A percentile compares a stretch with the other conserved stretches of the same genome.
phyloP scores from a whole-genome alignment of 805 yeast genomes.

The Candida ponderosae region DNA sequence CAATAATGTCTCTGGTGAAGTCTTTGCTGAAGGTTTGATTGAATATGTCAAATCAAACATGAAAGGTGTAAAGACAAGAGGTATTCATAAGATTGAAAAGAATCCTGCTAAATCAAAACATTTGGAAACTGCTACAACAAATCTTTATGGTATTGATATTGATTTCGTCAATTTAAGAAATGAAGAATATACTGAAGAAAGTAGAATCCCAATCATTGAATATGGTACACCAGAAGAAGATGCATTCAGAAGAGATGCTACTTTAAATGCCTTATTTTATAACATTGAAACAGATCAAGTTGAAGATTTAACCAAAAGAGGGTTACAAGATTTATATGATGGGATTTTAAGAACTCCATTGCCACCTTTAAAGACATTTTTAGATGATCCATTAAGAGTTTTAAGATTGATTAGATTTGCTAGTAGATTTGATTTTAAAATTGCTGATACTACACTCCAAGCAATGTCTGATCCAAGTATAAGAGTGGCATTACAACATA shows the following conservation, averaged over 20 bases:
- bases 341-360: conserved; percentile 86
- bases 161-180: conserved; percentile 90
- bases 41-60: conserved; percentile 29
- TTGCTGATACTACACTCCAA: conserved; percentile 45
- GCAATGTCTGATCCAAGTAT: conserved; percentile 63
- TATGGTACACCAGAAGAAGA: conserved; percentile 91
- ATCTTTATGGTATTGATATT: conserved; percentile 72
- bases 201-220: conserved; percentile 77
- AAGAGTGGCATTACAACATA: conserved; percentile 49
- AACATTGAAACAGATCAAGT: conserved; percentile 60
- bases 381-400: conserved; percentile 92
- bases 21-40: conserved; percentile 64
- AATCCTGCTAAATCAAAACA: conserved; percentile 97
- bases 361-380: conserved; percentile 74
- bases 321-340: conserved; percentile 58
- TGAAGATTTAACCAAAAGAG: conserved; percentile 80
- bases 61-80: conserved; percentile 19
- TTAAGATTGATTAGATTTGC: conserved; percentile 83
- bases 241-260: conserved; percentile 91
- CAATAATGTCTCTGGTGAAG: conserved; percentile 76
- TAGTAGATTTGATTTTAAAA: conserved; percentile 58
- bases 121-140: conserved; percentile 92
- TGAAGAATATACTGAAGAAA: conserved; percentile 75
- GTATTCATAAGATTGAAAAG: conserved; percentile 75
- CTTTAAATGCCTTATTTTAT: conserved; percentile 86